These are phyloP conservation scores for Aureobasidium melanogenum DNA, from an alignment of 2,329 filamentous ascomycete genomes.

Conservation along the genomic window DNA sequence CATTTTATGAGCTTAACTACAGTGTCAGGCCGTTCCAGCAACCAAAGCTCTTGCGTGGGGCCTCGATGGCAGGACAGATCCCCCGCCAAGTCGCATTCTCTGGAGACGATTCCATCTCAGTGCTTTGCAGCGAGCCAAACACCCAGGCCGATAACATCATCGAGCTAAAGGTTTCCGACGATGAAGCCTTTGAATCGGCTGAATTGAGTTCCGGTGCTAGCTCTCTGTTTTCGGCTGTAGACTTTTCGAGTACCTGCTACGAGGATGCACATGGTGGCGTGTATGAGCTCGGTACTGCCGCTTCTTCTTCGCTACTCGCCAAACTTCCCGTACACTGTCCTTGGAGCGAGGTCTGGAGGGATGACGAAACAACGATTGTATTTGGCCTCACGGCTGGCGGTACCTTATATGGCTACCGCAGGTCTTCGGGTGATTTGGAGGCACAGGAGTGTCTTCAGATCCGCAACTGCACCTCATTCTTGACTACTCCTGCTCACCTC, in stretches of 20 bases:
- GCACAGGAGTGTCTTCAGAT: constrained; percentile 59
- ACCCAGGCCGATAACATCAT: constrained; percentile 5
- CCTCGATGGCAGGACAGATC: neutral
- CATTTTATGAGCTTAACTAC: constrained; percentile 61
- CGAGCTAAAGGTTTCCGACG: neutral
- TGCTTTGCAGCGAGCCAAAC: constrained; percentile 23
- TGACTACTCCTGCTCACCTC: constrained; percentile 71
- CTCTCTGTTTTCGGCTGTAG: constrained; percentile 7
- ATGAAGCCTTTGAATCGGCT: neutral
- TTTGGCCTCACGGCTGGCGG: constrained; percentile 68
- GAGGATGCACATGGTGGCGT: constrained; percentile 16
- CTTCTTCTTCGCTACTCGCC: neutral
- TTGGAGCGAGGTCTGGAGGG: constrained; percentile 25
- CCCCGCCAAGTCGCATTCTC: constrained; percentile 41
- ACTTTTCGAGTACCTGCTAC: constrained; percentile 18
- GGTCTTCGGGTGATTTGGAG: constrained; percentile 13
- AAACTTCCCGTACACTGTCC: constrained; percentile 20
- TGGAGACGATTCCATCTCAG: constrained; percentile 28
- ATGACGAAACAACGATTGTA: constrained; percentile 31
- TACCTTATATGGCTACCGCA: constrained; percentile 55
- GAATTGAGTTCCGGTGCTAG: neutral
- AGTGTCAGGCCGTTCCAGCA: constrained; percentile 43
- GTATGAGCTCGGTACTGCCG: neutral
- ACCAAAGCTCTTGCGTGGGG: constrained; percentile 24
- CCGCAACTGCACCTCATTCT: constrained; percentile 87